Base-by-base conservation (phyloP, 2,329 filamentous ascomycete species). In the Cytospora piceae region DNA sequence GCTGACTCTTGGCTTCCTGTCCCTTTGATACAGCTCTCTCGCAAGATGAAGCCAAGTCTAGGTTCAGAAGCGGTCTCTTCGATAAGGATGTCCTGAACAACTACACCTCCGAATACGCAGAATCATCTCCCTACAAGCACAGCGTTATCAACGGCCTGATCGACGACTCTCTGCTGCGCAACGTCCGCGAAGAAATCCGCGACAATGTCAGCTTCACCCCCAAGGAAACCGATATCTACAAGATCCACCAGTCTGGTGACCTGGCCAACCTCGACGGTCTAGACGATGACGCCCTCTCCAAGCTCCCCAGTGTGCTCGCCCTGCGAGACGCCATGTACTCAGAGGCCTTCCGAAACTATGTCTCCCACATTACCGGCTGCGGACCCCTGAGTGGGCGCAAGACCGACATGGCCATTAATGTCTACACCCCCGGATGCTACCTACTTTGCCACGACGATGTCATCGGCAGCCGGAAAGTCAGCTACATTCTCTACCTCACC, bases 161-260 rank as follows among this genome's bases (percentile, higher is more conserved):
- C 75, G 83, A 95, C 78, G 90, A 94, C 72, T 78, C 82, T 57
- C 88, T 99, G 22, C 87, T 99, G 56, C 94, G 94, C 73, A 84
- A 87, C 63, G 95, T 99, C 67, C 93, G 95, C 75, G 81, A 85
- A 73, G 95, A 99, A 80, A 94, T 98, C 77, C 90, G 90, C 77
- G 85, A 90, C 71, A 94, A 97, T 75, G 91, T 99, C 71, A 89
- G 92, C 71, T 99, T 99, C 81, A 97, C 95, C 15, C 94, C 94
- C 72, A 99, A 99, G 78, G 95, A 99, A 79, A 99, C 95, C 57
- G 95, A 99, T 77, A 99, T 99, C 73, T 99, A 99, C 86, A 97
- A 96, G 80, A 98, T 99, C 75, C 94, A 97, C 84, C 95, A 99
- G 82, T 98, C 94, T 5, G 95, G 95, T 70, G 95, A 99, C 77